Conservation (phyloP, 305 asterid genomes). For the Fraxinus nigra region DNA sequence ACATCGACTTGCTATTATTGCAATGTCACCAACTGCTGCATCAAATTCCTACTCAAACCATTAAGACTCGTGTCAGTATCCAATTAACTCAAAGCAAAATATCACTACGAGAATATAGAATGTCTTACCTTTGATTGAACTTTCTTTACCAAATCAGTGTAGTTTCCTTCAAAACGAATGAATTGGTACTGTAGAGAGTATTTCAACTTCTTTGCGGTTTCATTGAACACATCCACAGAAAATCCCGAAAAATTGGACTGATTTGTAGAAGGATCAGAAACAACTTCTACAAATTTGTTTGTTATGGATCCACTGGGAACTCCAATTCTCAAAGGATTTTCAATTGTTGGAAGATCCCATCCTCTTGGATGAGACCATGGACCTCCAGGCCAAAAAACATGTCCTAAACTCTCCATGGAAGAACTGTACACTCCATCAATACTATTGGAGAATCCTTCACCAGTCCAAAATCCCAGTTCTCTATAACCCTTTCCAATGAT, state of each 20-base stretch:
- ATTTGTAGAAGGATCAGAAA: constrained; percentile 9
- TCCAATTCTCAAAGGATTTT: constrained; percentile 29
- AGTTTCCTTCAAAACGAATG: constrained; percentile 24
- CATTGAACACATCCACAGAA: constrained; percentile 30
- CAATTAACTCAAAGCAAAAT: not conserved
- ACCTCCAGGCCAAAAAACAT: constrained; percentile 40
- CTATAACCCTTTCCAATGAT: constrained; percentile 31
- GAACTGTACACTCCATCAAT: not conserved
- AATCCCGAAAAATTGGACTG: constrained; percentile 24
- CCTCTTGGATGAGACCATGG: constrained; percentile 30
- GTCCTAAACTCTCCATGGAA: constrained; percentile 27
- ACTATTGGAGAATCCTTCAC: constrained; percentile 28
- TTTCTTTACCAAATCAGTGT: constrained; percentile 30
- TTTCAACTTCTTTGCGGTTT: constrained; percentile 15
- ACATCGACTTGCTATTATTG: constrained; percentile 28
- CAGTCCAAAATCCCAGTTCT: constrained; percentile 37
- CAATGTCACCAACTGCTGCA: constrained; percentile 43
- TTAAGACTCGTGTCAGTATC: not conserved
- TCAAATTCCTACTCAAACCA: constrained; percentile 28
- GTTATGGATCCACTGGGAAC: constrained; percentile 28
- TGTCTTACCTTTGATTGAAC: constrained; percentile 31
- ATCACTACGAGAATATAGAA: not conserved
- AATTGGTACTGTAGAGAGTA: constrained; percentile 13
- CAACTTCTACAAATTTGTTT: constrained; percentile 28
- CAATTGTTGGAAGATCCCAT: constrained; percentile 35